Percentiles rank a stretch among this genome's conserved stretches.
phyloP scores from a whole-genome alignment of 2,329 filamentous ascomycete genomes.

The Paecilomyces niveus region DNA sequence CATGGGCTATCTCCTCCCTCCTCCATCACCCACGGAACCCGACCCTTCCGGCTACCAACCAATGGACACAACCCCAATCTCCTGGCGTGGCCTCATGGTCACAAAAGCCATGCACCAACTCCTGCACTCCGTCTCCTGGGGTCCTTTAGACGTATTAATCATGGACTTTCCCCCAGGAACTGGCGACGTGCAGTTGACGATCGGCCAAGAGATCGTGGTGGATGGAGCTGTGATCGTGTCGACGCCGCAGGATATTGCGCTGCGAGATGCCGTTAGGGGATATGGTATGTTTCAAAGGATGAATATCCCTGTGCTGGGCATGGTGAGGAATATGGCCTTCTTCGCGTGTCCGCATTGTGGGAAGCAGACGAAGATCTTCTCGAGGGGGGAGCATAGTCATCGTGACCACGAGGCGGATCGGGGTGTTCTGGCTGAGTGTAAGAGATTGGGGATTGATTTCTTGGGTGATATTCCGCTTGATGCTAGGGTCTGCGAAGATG shows the following conservation, averaged over 20 bases:
- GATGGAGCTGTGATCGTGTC: conserved; percentile 81
- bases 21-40: conserved; percentile 47
- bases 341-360: conserved; percentile 75
- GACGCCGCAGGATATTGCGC: conserved; percentile 85
- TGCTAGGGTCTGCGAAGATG: conserved; percentile 77
- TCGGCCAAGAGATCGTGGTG: conserved; percentile 86
- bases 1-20: conserved; percentile 81
- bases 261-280: conserved; percentile 86
- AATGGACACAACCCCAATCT: conserved; percentile 62
- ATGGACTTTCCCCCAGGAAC: conserved; percentile 91
- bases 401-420: conserved; percentile 39
- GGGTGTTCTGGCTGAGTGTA: conserved; percentile 62
- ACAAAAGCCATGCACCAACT: conserved; percentile 96
- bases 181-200: conserved; percentile 92
- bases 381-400: conserved; percentile 28
- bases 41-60: conserved; percentile 20
- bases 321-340: conserved; percentile 87
- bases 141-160: conserved; percentile 76
- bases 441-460: conserved; percentile 66
- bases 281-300: conserved; percentile 90
- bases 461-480: conserved; percentile 86
- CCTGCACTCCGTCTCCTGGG: conserved; percentile 92
- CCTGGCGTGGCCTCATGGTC: conserved; percentile 95
- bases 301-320: conserved; percentile 67
- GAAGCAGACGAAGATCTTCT: conserved; percentile 69